Conservation (phyloP, 129 eudicot species). For the Escallonia herrerae region DNA sequence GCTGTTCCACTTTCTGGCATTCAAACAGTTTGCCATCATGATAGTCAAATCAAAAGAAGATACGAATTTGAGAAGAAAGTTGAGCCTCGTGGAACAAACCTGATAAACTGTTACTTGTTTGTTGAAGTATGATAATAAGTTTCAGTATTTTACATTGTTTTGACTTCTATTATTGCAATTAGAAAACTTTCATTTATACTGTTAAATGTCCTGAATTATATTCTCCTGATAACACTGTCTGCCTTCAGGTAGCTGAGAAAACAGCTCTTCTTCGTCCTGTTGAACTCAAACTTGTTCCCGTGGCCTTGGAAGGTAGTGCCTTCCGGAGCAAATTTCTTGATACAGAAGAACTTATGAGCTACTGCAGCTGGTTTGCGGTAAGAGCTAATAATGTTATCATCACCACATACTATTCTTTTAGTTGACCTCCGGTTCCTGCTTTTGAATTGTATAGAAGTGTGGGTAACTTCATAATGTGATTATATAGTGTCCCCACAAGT, state of each 20-base stretch:
- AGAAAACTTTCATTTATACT: background rate
- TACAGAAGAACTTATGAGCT: conserved; percentile 79
- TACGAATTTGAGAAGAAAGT: too few relatives aligned
- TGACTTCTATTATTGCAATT: background rate
- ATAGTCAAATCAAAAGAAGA: too few relatives aligned
- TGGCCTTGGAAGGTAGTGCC: conserved; percentile 83
- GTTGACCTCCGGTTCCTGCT: too few relatives aligned
- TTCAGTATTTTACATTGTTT: background rate
- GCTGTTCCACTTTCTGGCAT: too few relatives aligned
- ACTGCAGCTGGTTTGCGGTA: conserved; percentile 85
- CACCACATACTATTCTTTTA: background rate
- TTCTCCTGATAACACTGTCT: background rate
- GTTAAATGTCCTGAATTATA: background rate
- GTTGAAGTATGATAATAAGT: too few relatives aligned
- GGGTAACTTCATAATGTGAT: too few relatives aligned
- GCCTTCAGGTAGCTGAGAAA: conserved; percentile 87
- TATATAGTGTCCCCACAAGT: too few relatives aligned
- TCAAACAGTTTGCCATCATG: too few relatives aligned
- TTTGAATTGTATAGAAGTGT: too few relatives aligned
- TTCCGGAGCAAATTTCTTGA: conserved; percentile 77
- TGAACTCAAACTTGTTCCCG: conserved; percentile 73
- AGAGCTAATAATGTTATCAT: conserved; percentile 12
- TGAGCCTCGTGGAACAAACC: too few relatives aligned
- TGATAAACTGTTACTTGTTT: too few relatives aligned
- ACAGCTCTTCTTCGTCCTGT: conserved; percentile 75